phyloP scores from a whole-genome alignment of 257 asterid genomes.

The Haberlea rhodopensis region DNA sequence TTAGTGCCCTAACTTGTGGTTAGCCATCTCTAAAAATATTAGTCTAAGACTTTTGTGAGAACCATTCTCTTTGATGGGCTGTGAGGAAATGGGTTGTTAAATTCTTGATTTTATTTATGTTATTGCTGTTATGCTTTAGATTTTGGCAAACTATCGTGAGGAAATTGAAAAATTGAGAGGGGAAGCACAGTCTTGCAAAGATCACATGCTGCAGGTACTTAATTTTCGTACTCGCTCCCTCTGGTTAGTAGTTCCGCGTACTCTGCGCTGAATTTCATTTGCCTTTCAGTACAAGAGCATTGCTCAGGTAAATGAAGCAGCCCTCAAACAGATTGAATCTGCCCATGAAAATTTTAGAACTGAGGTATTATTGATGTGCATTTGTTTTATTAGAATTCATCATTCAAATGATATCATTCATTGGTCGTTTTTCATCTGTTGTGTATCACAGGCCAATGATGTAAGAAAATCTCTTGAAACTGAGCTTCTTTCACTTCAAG shows the following conservation, averaged over 20 bases:
- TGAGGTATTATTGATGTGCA: slow-evolving; percentile 46
- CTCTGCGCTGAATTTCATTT: slow-evolving; percentile 32
- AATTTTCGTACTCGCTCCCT: background rate
- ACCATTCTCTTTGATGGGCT: slow-evolving; percentile 20
- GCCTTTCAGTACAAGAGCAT: slow-evolving; percentile 75
- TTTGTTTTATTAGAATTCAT: background rate
- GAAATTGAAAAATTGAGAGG: slow-evolving; percentile 62
- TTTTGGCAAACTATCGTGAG: slow-evolving; percentile 39
- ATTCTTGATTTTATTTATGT: slow-evolving; percentile 14
- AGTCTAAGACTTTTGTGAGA: background rate
- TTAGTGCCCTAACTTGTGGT: background rate
- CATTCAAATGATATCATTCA: slow-evolving; percentile 10
- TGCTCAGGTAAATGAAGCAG: slow-evolving; percentile 81
- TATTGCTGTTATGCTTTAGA: slow-evolving; percentile 32
- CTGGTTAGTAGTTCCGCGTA: slow-evolving; percentile 13
- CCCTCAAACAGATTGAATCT: slow-evolving; percentile 68
- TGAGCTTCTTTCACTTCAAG: slow-evolving; percentile 53
- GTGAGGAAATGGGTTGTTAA: background rate
- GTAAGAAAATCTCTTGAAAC: slow-evolving; percentile 63
- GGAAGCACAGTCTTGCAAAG: slow-evolving; percentile 66
- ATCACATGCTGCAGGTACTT: slow-evolving; percentile 82
- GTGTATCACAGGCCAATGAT: slow-evolving; percentile 49
- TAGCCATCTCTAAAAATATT: background rate
- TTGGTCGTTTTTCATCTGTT: slow-evolving; percentile 6
- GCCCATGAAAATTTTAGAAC: slow-evolving; percentile 54